phyloP scores from a whole-genome alignment of 108 stramenopile genomes.

The Mayamaea pseudoterrestris region DNA sequence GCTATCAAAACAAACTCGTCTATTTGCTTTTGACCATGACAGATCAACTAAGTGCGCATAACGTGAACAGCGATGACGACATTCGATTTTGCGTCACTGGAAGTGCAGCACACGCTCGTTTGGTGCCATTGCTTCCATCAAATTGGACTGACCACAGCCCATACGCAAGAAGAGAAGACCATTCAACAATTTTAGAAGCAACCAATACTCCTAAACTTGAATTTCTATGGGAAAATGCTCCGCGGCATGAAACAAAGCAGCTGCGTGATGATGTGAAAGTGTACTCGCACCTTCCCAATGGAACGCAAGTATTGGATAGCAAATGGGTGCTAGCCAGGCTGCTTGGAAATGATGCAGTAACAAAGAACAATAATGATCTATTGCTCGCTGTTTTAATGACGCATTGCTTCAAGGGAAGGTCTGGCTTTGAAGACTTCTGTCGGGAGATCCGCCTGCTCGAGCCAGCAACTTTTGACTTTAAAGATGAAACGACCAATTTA shows the following conservation, averaged over 20 bases:
- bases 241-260: constrained; percentile 42
- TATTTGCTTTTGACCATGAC: no score
- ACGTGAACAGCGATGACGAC: no score
- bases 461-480: neutral
- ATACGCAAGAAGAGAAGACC: neutral
- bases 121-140: constrained; percentile 28
- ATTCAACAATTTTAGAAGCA: neutral
- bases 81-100: constrained; percentile 32
- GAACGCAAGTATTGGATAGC: constrained; percentile 50
- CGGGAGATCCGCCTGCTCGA: constrained; percentile 8
- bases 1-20: no score
- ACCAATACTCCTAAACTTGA: constrained; percentile 7
- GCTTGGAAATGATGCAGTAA: constrained; percentile 15
- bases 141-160: constrained; percentile 24
- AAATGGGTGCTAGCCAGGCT: constrained; percentile 71
- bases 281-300: constrained; percentile 74
- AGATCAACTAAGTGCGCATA: no score
- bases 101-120: constrained; percentile 27
- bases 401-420: constrained; percentile 49
- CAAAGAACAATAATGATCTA: constrained; percentile 9
- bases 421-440: constrained; percentile 35
- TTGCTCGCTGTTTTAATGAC: constrained; percentile 36
- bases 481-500: neutral
- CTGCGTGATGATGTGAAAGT: constrained; percentile 32
- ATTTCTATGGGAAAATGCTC: constrained; percentile 79